Percentiles rank a stretch among this genome's conserved stretches.
Evolutionary conservation across 2,329 filamentous ascomycete species (phyloP).

Genomic region (Pseudogymnoascus sp.): DNA sequence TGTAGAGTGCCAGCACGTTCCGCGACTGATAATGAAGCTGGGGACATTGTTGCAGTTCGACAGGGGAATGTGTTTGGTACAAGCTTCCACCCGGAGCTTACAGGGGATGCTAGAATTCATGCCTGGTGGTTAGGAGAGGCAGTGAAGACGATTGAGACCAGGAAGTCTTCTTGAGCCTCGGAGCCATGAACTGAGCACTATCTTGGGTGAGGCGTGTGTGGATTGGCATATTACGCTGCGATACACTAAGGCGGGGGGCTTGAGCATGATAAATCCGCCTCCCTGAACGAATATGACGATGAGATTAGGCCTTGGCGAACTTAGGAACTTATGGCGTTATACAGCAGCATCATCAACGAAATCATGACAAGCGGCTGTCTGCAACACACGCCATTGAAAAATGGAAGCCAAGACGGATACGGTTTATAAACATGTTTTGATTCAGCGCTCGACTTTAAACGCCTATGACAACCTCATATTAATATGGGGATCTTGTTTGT

Average conservation of each 20-base stretch:
- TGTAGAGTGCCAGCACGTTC: slow-evolving; percentile 41
- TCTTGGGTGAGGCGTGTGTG: too few relatives aligned
- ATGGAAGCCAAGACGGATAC: not conserved
- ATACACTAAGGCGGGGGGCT: not conserved
- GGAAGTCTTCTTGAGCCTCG: not conserved
- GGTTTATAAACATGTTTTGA: not conserved
- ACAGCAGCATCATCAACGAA: not conserved
- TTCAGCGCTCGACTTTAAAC: slow-evolving; percentile 6
- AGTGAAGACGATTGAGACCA: slow-evolving; percentile 29
- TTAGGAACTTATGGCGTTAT: not conserved
- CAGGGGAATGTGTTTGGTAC: slow-evolving; percentile 92
- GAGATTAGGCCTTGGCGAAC: not conserved
- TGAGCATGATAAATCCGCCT: not conserved
- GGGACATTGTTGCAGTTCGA: slow-evolving; percentile 79
- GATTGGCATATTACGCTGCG: not conserved
- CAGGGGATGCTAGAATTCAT: slow-evolving; percentile 80
- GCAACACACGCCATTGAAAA: not conserved
- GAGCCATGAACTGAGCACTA: not conserved
- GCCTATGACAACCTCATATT: not conserved
- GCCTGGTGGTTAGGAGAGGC: slow-evolving; percentile 85
- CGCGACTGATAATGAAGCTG: slow-evolving; percentile 37
- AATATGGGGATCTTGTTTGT: not conserved
- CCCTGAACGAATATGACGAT: not conserved
- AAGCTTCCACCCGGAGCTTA: slow-evolving; percentile 93
- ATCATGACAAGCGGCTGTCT: not conserved